These are phyloP conservation scores for Hippophae gyantsensis DNA, from an alignment of 306 rosid species.

Conservation along the genomic window DNA sequence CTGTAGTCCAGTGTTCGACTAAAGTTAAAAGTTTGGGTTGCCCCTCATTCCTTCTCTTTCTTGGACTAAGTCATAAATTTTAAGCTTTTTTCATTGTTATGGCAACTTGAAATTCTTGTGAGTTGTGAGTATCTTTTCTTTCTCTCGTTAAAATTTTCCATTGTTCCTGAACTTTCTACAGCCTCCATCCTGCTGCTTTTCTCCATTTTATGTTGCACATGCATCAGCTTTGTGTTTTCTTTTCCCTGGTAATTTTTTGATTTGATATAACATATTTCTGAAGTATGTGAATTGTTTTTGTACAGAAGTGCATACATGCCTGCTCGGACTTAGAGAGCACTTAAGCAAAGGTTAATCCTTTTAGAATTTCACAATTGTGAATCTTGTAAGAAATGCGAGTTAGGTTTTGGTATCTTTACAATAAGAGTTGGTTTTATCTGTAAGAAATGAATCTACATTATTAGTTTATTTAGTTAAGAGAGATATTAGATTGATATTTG, in stretches of 20 bases:
- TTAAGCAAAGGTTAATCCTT: conserved; percentile 39
- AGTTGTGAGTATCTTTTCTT: neutral
- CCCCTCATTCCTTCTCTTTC: too few relatives aligned
- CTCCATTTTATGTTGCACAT: neutral
- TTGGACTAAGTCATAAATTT: neutral
- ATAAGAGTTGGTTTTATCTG: too few relatives aligned
- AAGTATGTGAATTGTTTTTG: conserved; percentile 20
- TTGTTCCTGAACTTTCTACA: too few relatives aligned
- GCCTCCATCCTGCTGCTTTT: too few relatives aligned
- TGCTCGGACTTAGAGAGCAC: conserved; percentile 47
- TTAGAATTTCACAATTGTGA: neutral
- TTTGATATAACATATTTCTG: conserved; percentile 17
- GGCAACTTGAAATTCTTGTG: neutral
- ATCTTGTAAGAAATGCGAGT: too few relatives aligned
- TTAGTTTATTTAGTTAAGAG: too few relatives aligned
- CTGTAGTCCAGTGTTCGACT: too few relatives aligned
- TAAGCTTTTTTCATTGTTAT: neutral
- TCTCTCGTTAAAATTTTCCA: too few relatives aligned
- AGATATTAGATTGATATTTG: neutral
- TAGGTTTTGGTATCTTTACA: too few relatives aligned
- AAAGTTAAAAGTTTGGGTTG: too few relatives aligned
- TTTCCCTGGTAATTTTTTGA: neutral
- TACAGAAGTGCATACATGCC: conserved; percentile 57
- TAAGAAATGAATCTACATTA: too few relatives aligned
- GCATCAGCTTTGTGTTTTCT: conserved; percentile 11